Base-by-base conservation (phyloP, 257 asterid genomes). In the Leptodermis oblonga region DNA sequence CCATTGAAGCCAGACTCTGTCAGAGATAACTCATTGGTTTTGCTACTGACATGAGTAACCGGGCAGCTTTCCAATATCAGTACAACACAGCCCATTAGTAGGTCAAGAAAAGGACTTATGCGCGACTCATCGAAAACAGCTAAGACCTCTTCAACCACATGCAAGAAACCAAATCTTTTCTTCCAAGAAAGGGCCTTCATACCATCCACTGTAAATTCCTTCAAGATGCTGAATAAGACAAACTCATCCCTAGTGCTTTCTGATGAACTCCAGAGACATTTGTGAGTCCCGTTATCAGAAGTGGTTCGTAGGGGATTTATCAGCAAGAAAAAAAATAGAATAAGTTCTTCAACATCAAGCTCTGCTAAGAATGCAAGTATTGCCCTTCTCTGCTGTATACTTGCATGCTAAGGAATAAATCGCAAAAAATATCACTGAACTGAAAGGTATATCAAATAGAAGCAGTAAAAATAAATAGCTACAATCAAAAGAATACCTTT, bases 321-420 rank as follows among this genome's bases (percentile, higher is more conserved):
- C 70, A 92, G 79, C 82, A 90, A 77, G 78, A 79, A 63, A 85
- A 90, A 90, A 88, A 93, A 87, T 60, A 90, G 86, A 69, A 95
- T 87, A 74, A 93, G 96, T 82, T 93, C 97, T 7, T 82, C 87
- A 58, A 81, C 74, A 70, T 93, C 97, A 74, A 93, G 95, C 80
- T 90, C 90, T 55, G 90, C 82, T 78, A 93, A 76, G 82, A 90
- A 90, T 45, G 86, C 90, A 69, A 93, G 90, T 80, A 93, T 83
- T 48, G 96, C 94, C 82, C 73, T 88, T 78, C 98, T 88, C 62
- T 84, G 91, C 74, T 74, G 75, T 55, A 79, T 82, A 71, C 90
- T 81, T 60, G 91, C 83, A 74, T 79, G 85, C 99, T 93, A 90
- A 46, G 65, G 80, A 71, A 75, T 62, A 46, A 61, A 70, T 69